Conservation (phyloP, 805 yeast species). For the Candida boidinii region DNA sequence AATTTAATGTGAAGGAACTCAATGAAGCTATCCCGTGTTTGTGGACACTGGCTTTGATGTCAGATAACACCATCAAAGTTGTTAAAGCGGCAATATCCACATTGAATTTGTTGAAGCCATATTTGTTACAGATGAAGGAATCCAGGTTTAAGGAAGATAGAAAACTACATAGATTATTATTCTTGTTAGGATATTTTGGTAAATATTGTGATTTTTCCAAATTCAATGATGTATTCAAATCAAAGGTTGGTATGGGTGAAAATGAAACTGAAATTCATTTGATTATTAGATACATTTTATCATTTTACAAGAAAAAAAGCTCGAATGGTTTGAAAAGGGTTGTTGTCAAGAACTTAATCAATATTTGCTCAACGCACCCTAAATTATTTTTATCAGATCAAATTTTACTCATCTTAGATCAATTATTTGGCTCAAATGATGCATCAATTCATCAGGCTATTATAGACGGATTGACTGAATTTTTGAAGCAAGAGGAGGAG, state of each 20-base stretch:
- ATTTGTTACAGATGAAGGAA: slow-evolving; percentile 18
- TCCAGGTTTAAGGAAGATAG: slow-evolving; percentile 26
- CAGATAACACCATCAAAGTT: slow-evolving; percentile 37
- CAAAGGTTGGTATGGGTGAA: slow-evolving; percentile 33
- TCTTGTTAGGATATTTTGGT: slow-evolving; percentile 64
- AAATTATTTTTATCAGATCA: slow-evolving; percentile 53
- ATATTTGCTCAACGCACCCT: slow-evolving; percentile 55
- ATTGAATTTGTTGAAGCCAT: slow-evolving; percentile 41
- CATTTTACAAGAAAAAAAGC: slow-evolving; percentile 33
- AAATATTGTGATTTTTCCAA: slow-evolving; percentile 55
- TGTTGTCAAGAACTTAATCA: slow-evolving; percentile 50
- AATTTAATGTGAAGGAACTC: slow-evolving; percentile 49
- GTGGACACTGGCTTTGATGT: slow-evolving; percentile 44
- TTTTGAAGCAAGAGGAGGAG: slow-evolving; percentile 49
- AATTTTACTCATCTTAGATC: slow-evolving; percentile 43
- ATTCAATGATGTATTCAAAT: slow-evolving; percentile 29
- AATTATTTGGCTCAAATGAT: slow-evolving; percentile 32
- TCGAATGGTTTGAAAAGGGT: slow-evolving; percentile 30
- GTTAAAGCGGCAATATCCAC: slow-evolving; percentile 61
- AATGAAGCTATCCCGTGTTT: slow-evolving; percentile 69
- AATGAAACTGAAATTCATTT: slow-evolving; percentile 51
- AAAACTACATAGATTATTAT: slow-evolving; percentile 47
- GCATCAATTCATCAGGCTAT: slow-evolving; percentile 40
- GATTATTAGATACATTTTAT: slow-evolving; percentile 48
- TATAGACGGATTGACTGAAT: slow-evolving; percentile 47